Evolutionary conservation across 73 alveolate genomes (phyloP).

Genomic region (Paramecium sonneborni): DNA sequence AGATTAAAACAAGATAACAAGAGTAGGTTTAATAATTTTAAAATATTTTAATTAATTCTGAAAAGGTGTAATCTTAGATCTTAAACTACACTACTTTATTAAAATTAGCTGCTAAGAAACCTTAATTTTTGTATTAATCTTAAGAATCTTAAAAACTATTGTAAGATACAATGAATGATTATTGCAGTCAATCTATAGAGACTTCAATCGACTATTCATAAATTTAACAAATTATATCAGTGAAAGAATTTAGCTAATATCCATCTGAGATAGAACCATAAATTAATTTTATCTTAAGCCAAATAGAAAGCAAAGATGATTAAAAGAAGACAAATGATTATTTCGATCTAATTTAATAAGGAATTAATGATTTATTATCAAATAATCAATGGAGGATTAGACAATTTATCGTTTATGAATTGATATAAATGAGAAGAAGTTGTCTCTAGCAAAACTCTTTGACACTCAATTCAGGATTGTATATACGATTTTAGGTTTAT

Average conservation of each 20-base stretch:
- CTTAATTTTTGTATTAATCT: neutral
- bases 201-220: neutral
- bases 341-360: neutral
- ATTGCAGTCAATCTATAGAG: neutral
- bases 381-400: slow-evolving; percentile 39
- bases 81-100: neutral
- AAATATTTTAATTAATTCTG: neutral
- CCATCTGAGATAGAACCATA: neutral
- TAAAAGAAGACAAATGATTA: neutral
- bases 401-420: neutral
- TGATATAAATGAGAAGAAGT: neutral
- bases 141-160: neutral
- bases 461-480: neutral
- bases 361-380: neutral
- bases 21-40: neutral
- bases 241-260: neutral
- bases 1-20: neutral
- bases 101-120: neutral
- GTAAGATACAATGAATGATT: neutral
- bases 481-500: neutral
- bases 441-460: neutral
- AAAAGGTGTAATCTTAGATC: neutral
- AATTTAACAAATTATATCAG: neutral
- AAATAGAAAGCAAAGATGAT: neutral
- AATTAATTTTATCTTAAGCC: neutral